phyloP scores from a whole-genome alignment of 495 filamentous ascomycete species.

The Apodospora peruviana region DNA sequence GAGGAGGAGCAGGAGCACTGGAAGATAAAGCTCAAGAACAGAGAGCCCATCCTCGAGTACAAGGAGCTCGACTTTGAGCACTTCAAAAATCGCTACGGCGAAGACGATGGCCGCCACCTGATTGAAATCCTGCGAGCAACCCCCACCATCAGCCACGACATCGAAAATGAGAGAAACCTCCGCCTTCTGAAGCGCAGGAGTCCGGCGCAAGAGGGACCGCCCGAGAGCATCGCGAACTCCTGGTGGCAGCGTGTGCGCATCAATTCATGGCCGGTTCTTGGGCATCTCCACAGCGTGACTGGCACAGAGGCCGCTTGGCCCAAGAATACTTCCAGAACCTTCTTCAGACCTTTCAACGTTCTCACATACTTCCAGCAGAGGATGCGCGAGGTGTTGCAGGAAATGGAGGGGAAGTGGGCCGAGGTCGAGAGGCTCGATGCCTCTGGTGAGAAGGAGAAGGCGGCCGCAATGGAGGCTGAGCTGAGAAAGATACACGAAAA shows the following conservation, averaged over 20 bases:
- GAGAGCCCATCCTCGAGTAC: conserved; percentile 1
- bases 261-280: conserved; percentile 30
- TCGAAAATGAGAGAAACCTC: background rate
- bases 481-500: background rate
- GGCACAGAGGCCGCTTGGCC: conserved; percentile 17
- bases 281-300: conserved; percentile 17
- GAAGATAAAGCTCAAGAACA: background rate
- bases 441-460: conserved; percentile 12
- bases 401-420: conserved; percentile 33
- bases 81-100: conserved; percentile 20
- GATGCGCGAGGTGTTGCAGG: conserved; percentile 28
- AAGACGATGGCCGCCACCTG: conserved; percentile 2
- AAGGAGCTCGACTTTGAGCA: conserved; percentile 11
- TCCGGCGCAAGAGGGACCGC: background rate
- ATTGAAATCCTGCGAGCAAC: conserved; percentile 14
- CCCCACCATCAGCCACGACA: background rate
- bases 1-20: background rate
- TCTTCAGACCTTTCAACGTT: conserved; percentile 32
- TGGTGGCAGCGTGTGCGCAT: conserved; percentile 34
- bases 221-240: conserved; percentile 13
- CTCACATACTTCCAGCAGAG: conserved; percentile 31
- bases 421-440: conserved; percentile 22
- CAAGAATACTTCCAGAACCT: conserved; percentile 24
- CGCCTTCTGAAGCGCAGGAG: background rate
- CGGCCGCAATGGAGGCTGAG: background rate